Percentiles rank a stretch among this genome's conserved stretches.
Conservation (phyloP, 768 basidiomycete species). For the Panus rudis region DNA sequence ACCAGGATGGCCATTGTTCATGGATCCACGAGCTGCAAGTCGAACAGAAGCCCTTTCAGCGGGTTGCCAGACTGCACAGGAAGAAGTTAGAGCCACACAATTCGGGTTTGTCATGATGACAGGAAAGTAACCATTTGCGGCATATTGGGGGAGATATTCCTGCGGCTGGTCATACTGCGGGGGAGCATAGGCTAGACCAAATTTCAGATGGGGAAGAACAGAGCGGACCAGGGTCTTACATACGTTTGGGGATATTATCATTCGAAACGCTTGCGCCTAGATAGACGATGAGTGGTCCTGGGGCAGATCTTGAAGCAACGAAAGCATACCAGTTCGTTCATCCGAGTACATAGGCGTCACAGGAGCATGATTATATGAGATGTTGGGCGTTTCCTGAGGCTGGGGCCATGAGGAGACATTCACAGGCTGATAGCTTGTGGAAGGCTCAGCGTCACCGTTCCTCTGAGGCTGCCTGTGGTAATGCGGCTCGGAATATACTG, state of each 20-base stretch:
- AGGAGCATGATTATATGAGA: conserved; percentile 36
- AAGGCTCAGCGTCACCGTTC: conserved; percentile 13
- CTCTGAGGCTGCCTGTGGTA: conserved; percentile 14
- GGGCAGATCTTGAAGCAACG: no score
- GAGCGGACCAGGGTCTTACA: neutral
- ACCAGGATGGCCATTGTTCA: conserved; percentile 26
- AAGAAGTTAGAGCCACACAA: conserved; percentile 16
- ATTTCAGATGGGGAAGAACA: neutral
- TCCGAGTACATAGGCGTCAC: conserved; percentile 47
- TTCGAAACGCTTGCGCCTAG: no score
- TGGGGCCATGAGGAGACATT: conserved; percentile 18
- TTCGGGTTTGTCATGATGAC: conserved; percentile 11
- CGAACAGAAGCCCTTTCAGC: conserved; percentile 53
- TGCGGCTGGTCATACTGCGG: conserved; percentile 15
- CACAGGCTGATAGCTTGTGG: conserved; percentile 10
- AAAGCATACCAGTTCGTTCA: conserved; percentile 54
- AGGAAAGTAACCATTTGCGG: conserved; percentile 13
- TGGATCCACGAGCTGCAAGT: conserved; percentile 43
- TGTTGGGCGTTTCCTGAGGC: conserved; percentile 28
- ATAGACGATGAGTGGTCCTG: conserved; percentile 3
- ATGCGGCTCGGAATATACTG: conserved; percentile 21
- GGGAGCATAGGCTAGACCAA: conserved; percentile 8
- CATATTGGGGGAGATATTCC: conserved; percentile 8
- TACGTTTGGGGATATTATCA: neutral
- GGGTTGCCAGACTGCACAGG: conserved; percentile 41